phyloP scores from a whole-genome alignment of 768 basidiomycete genomes.

The Auriscalpium vulgare region DNA sequence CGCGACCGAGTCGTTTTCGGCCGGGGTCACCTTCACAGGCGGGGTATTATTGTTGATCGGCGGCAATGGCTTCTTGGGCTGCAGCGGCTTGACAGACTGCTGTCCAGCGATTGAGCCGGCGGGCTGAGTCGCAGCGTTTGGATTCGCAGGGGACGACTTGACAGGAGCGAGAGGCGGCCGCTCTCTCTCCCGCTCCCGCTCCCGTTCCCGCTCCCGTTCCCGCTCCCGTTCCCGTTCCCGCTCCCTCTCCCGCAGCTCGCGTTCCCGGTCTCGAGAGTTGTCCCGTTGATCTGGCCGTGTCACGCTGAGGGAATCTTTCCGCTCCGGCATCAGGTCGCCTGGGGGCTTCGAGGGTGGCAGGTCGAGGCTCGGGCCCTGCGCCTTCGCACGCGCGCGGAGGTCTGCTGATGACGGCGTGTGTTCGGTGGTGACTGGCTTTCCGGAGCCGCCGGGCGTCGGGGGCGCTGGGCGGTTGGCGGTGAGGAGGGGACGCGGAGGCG shows the following conservation, averaged over 20 bases:
- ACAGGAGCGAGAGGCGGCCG: slow-evolving; percentile 32
- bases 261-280: slow-evolving; percentile 23
- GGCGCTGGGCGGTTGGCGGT: slow-evolving; percentile 49
- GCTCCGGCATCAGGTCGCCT: slow-evolving; percentile 28
- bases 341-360: slow-evolving; percentile 23
- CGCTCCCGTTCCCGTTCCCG: slow-evolving; percentile 21
- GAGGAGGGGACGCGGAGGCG: slow-evolving; percentile 61
- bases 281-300: slow-evolving; percentile 4
- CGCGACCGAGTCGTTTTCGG: slow-evolving; percentile 42
- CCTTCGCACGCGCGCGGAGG: slow-evolving; percentile 55
- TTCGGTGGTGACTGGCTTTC: slow-evolving; percentile 32
- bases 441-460: slow-evolving; percentile 28
- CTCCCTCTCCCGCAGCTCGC: slow-evolving; percentile 22
- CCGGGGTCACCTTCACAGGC: slow-evolving; percentile 39
- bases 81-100: slow-evolving; percentile 66
- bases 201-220: slow-evolving; percentile 19
- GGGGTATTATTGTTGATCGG: slow-evolving; percentile 42
- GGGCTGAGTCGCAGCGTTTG: slow-evolving; percentile 36
- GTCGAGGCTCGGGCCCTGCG: slow-evolving; percentile 36
- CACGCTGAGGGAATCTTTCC: slow-evolving; percentile 40
- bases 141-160: slow-evolving; percentile 35
- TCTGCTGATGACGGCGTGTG: slow-evolving; percentile 58
- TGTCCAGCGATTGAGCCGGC: slow-evolving; percentile 47
- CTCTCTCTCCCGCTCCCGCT: slow-evolving; percentile 11
- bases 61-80: slow-evolving; percentile 51